Conservation (phyloP, 1,139 yeast genomes). For the Barnettozyma hawaiiensis region DNA sequence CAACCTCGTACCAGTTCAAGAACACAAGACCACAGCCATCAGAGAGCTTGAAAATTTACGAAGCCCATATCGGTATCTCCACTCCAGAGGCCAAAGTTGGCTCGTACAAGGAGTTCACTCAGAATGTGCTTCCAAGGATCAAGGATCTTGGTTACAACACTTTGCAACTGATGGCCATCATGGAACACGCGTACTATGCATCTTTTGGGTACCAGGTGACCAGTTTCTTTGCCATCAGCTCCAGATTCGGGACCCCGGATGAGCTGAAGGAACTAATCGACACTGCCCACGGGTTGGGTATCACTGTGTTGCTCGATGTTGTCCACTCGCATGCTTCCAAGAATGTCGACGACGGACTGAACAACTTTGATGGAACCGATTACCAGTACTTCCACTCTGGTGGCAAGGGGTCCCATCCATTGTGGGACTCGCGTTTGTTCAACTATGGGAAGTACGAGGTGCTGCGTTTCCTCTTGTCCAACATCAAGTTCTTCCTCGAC, state of each 20-base stretch:
- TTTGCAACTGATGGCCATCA: conserved; percentile 93
- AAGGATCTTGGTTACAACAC: conserved; percentile 84
- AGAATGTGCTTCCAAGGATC: conserved; percentile 76
- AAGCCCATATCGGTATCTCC: conserved; percentile 95
- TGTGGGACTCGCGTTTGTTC: conserved; percentile 94
- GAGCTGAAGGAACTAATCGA: conserved; percentile 87
- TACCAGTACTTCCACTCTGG: conserved; percentile 93
- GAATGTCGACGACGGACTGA: conserved; percentile 89
- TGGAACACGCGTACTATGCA: conserved; percentile 99
- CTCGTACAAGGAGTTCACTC: conserved; percentile 77
- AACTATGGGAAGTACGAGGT: conserved; percentile 91
- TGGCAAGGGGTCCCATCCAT: conserved; percentile 74
- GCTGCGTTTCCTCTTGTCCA: conserved; percentile 78
- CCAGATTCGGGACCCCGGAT: conserved; percentile 92
- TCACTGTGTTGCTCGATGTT: conserved; percentile 80
- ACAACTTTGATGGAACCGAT: conserved; percentile 92
- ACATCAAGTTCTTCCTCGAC: conserved; percentile 77
- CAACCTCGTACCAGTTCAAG: conserved; percentile 51
- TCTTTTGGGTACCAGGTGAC: conserved; percentile 96
- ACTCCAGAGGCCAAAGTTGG: conserved; percentile 85
- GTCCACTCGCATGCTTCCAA: conserved; percentile 96
- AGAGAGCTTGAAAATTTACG: conserved; percentile 73
- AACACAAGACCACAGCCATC: conserved; percentile 52
- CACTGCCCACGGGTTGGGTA: conserved; percentile 84
- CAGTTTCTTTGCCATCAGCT: conserved; percentile 82